Conservation (phyloP, 2,329 filamentous ascomycete genomes). For the Claviceps monticola region DNA sequence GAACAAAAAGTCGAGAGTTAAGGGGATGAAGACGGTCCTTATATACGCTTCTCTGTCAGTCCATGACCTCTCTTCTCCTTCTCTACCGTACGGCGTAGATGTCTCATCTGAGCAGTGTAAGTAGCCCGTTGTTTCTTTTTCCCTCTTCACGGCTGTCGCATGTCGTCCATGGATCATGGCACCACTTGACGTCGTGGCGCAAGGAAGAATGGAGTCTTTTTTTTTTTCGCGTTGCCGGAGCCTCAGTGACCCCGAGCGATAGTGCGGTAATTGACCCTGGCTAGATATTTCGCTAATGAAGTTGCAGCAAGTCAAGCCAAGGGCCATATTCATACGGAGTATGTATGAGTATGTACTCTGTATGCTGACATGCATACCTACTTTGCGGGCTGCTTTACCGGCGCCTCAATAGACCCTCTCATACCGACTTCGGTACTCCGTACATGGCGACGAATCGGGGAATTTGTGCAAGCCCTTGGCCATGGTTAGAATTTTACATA, state of each 20-base stretch:
- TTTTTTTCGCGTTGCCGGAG: neutral
- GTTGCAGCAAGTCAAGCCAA: neutral
- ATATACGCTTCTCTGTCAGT: neutral
- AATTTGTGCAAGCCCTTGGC: neutral
- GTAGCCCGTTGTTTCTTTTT: neutral
- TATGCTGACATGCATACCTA: no score
- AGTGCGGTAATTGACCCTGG: neutral
- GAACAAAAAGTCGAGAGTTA: neutral
- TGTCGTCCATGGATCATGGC: neutral
- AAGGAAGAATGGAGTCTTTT: no score
- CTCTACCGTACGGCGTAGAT: no score
- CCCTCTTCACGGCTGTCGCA: neutral
- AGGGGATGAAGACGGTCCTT: neutral
- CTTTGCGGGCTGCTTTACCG: no score
- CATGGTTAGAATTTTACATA: neutral
- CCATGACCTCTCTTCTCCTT: neutral
- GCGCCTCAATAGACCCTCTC: neutral
- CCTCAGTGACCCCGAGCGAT: neutral
- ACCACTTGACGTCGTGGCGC: neutral
- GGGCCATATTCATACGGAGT: neutral
- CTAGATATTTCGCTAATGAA: neutral
- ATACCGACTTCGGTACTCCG: neutral
- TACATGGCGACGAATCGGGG: neutral
- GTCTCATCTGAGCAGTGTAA: no score
- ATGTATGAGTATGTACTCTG: no score